Percentiles rank a stretch among this genome's conserved stretches.
These are phyloP conservation scores for Chenopodium formosanum DNA, from an alignment of 148 eudicot species.

Conservation along the genomic window DNA sequence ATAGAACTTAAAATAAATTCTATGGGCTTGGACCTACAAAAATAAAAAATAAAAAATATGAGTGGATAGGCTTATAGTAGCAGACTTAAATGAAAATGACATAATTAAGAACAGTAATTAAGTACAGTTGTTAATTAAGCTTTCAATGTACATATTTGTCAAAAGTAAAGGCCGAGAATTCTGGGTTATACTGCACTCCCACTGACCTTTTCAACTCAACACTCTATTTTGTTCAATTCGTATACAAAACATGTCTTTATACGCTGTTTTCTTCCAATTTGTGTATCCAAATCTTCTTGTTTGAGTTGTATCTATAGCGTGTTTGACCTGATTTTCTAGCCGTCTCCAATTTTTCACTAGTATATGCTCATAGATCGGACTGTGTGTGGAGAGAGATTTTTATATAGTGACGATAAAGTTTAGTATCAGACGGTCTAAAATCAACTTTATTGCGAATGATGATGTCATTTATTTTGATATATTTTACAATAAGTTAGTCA, in stretches of 20 bases:
- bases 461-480: too few relatives aligned
- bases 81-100: not conserved
- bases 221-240: not conserved
- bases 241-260: slow-evolving; percentile 19
- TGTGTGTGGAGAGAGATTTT: too few relatives aligned
- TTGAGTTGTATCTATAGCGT: slow-evolving; percentile 18
- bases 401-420: too few relatives aligned
- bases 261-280: not conserved
- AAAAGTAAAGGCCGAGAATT: slow-evolving; percentile 28
- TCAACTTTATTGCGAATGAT: too few relatives aligned
- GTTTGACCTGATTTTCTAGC: slow-evolving; percentile 33
- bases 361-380: not conserved
- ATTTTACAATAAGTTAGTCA: too few relatives aligned
- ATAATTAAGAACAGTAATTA: not conserved
- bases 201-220: slow-evolving; percentile 16
- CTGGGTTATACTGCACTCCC: not conserved
- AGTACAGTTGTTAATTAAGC: not conserved
- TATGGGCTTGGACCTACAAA: not conserved
- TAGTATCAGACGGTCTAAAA: too few relatives aligned
- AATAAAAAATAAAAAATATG: not conserved
- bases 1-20: not conserved
- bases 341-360: slow-evolving; percentile 8
- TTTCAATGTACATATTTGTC: slow-evolving; percentile 13
- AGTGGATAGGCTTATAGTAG: slow-evolving; percentile 9
- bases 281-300: not conserved